Conservation (phyloP, 306 rosid species). For the Trifolium pratense region DNA sequence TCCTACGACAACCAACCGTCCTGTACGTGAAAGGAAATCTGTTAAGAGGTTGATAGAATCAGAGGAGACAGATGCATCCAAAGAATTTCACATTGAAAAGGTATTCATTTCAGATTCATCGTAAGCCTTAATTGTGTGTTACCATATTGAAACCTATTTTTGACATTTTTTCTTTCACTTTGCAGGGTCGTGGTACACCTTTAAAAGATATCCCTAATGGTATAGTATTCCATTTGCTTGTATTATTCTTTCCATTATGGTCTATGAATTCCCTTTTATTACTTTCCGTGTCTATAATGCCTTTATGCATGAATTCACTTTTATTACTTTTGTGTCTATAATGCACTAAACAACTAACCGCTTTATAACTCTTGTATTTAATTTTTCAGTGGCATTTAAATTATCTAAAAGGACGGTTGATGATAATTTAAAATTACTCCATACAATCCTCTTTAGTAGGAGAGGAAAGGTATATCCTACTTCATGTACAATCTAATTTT, state of each 20-base stretch:
- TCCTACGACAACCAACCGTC: constrained; percentile 76
- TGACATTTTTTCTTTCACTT: constrained; percentile 41
- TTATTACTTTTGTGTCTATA: not conserved
- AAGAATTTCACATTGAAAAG: constrained; percentile 88
- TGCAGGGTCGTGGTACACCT: constrained; percentile 89
- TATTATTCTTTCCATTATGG: constrained; percentile 11
- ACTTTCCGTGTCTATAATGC: not conserved
- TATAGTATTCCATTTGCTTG: constrained; percentile 43
- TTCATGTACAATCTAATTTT: constrained; percentile 21
- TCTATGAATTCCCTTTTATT: constrained; percentile 10
- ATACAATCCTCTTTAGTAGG: constrained; percentile 88
- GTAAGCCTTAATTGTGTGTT: constrained; percentile 2
- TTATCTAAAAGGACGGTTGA: constrained; percentile 84
- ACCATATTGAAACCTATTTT: constrained; percentile 16
- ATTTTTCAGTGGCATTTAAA: constrained; percentile 76
- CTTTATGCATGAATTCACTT: not conserved
- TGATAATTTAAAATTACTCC: constrained; percentile 83
- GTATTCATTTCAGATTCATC: constrained; percentile 45
- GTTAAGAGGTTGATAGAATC: constrained; percentile 96
- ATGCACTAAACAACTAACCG: constrained; percentile 18
- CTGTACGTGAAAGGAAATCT: constrained; percentile 91
- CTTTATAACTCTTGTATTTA: constrained; percentile 32
- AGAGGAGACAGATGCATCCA: constrained; percentile 66
- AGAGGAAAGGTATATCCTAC: constrained; percentile 83
- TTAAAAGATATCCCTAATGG: constrained; percentile 95